phyloP scores from a whole-genome alignment of 345 rosid species.

The Schrenkiella parvula region DNA sequence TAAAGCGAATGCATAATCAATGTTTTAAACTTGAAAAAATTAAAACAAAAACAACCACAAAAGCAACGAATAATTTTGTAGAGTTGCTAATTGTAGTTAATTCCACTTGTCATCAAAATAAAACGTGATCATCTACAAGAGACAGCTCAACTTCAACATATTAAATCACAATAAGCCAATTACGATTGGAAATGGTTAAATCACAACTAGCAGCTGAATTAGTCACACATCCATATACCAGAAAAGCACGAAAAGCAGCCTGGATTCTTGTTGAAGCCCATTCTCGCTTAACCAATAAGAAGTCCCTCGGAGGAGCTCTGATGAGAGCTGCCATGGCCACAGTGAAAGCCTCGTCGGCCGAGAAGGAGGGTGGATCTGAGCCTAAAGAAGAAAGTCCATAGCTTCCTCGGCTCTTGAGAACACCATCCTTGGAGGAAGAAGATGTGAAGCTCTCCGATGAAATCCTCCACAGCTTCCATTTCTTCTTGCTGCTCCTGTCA shows the following conservation, averaged over 20 bases:
- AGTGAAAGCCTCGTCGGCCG: conserved; percentile 45
- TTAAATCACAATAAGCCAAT: background rate
- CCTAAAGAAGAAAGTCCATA: conserved; percentile 26
- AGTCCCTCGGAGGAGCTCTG: conserved; percentile 70
- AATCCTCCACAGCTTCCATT: conserved; percentile 38
- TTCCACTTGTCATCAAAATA: no score
- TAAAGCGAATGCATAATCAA: no score
- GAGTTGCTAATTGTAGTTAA: no score
- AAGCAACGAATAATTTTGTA: no score
- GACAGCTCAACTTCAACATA: no score
- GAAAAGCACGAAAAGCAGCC: conserved; percentile 73
- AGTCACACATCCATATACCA: conserved; percentile 39
- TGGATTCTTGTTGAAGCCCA: conserved; percentile 93
- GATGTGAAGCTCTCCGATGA: conserved; percentile 35
- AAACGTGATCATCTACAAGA: no score
- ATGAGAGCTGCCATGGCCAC: conserved; percentile 74
- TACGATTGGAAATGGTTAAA: background rate
- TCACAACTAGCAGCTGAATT: background rate
- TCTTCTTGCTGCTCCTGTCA: conserved; percentile 34
- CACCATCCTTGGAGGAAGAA: conserved; percentile 25
- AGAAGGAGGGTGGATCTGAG: conserved; percentile 33
- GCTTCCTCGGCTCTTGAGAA: conserved; percentile 26
- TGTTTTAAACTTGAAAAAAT: no score
- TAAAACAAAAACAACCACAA: no score
- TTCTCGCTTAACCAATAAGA: conserved; percentile 57